A percentile compares a stretch with the other conserved stretches of the same genome.
Evolutionary conservation across 2,329 filamentous ascomycete species (phyloP).

Genomic region (Chalaropsis thielavioides): DNA sequence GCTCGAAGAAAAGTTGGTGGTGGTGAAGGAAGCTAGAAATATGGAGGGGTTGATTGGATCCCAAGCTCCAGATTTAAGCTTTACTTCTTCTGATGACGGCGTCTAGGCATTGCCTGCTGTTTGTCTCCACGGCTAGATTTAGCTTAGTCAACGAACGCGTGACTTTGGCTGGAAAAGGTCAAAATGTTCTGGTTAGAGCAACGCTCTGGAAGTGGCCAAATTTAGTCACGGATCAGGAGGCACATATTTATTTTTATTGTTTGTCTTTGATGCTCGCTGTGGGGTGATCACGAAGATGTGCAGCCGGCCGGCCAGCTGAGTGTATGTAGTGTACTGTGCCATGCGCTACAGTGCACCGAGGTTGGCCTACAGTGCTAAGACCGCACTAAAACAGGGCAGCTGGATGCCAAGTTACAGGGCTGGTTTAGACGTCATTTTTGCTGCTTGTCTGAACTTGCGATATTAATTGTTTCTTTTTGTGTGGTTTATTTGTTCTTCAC

Average conservation of each 20-base stretch:
- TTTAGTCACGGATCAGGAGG: background rate
- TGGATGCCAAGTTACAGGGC: no score
- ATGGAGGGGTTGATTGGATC: conserved; percentile 1
- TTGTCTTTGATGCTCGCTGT: background rate
- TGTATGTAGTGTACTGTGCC: no score
- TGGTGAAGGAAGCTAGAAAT: background rate
- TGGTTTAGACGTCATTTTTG: background rate
- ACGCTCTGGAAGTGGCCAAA: background rate
- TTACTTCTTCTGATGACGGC: conserved; percentile 5
- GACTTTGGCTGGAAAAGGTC: background rate
- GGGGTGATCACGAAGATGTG: background rate
- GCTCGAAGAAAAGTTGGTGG: background rate
- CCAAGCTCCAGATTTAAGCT: background rate
- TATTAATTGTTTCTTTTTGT: background rate
- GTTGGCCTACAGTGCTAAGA: background rate
- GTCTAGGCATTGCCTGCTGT: background rate
- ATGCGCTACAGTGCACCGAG: background rate
- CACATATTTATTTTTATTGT: background rate
- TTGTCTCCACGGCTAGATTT: background rate
- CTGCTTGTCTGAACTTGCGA: background rate
- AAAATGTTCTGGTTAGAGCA: background rate
- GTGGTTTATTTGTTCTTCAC: background rate
- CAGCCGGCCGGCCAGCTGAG: background rate
- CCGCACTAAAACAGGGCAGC: background rate
- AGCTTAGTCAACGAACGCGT: background rate